Percentiles rank a stretch among this genome's conserved stretches.
Evolutionary conservation across 2,329 filamentous ascomycete species (phyloP).

Genomic region (Fusarium agapanthi): DNA sequence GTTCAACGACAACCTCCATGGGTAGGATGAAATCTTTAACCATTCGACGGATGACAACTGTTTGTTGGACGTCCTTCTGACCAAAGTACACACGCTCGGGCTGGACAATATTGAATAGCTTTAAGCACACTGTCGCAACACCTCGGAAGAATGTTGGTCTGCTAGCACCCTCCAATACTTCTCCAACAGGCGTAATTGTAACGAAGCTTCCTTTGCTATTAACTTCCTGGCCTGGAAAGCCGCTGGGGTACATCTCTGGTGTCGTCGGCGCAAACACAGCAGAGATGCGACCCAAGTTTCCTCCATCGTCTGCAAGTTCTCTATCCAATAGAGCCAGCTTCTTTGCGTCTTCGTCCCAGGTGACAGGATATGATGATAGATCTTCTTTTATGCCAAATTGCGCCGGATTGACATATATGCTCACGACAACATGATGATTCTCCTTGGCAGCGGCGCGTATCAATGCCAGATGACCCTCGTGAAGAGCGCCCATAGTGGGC

Average conservation of each 20-base stretch:
- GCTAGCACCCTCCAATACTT: slow-evolving; percentile 82
- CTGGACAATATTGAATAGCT: slow-evolving; percentile 62
- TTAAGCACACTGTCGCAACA: slow-evolving; percentile 96
- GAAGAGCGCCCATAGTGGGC: slow-evolving; percentile 98
- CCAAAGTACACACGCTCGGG: slow-evolving; percentile 87
- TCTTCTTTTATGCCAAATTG: slow-evolving; percentile 94
- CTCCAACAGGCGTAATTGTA: slow-evolving; percentile 84
- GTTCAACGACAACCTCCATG: slow-evolving; percentile 75
- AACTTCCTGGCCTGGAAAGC: slow-evolving; percentile 76
- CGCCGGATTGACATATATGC: slow-evolving; percentile 94
- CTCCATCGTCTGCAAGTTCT: slow-evolving; percentile 71
- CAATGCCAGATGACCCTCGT: slow-evolving; percentile 87
- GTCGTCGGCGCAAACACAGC: slow-evolving; percentile 90
- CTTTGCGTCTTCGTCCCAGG: slow-evolving; percentile 80
- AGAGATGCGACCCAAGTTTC: slow-evolving; percentile 73
- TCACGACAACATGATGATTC: slow-evolving; percentile 87
- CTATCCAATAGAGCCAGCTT: slow-evolving; percentile 74
- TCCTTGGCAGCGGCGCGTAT: slow-evolving; percentile 85
- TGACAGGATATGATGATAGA: slow-evolving; percentile 86
- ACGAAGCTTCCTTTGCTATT: slow-evolving; percentile 88
- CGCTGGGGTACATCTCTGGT: slow-evolving; percentile 85
- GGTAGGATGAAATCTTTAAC: slow-evolving; percentile 87
- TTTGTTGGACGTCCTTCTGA: slow-evolving; percentile 98
- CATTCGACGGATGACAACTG: slow-evolving; percentile 86
- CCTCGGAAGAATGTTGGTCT: slow-evolving; percentile 96